Conservation (phyloP, 306 rosid species). For the Arachis stenosperma region DNA sequence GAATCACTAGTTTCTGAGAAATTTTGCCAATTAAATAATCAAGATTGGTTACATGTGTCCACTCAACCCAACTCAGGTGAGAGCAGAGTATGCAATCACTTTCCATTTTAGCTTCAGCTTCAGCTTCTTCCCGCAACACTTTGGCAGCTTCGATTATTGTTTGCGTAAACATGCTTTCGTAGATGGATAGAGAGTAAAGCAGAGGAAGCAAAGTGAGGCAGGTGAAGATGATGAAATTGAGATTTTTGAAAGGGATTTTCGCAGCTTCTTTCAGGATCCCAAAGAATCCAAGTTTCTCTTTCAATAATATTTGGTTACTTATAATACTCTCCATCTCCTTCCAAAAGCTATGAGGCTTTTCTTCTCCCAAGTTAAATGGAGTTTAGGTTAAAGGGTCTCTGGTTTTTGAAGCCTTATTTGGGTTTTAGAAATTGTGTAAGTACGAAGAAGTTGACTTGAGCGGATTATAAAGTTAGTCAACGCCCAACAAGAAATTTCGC, state of each 20-base stretch:
- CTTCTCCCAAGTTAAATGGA: not conserved
- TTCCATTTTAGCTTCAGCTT: not conserved
- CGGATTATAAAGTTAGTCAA: too few species aligned
- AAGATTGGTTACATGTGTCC: not conserved
- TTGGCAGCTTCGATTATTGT: slow-evolving; percentile 7
- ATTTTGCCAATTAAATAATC: not conserved
- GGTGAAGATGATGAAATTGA: slow-evolving; percentile 31
- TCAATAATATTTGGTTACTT: not conserved
- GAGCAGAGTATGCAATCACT: not conserved
- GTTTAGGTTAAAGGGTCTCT: too few species aligned
- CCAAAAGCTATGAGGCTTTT: not conserved
- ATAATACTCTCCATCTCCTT: slow-evolving; percentile 30
- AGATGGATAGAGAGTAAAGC: slow-evolving; percentile 24
- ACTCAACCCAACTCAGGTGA: not conserved
- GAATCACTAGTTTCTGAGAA: slow-evolving; percentile 21
- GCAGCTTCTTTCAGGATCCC: slow-evolving; percentile 29
- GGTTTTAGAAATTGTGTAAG: too few species aligned
- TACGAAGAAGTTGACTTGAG: too few species aligned
- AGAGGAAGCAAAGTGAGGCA: slow-evolving; percentile 28
- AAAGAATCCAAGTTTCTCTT: slow-evolving; percentile 11
- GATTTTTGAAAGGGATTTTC: slow-evolving; percentile 27
- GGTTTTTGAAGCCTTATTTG: too few species aligned
- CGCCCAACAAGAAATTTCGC: too few species aligned
- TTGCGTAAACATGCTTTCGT: slow-evolving; percentile 15
- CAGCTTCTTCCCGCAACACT: not conserved